Evolutionary conservation across 2,329 filamentous ascomycete genomes (phyloP), one percentile per base, ranked within the genome.

Genomic region (Phaeosphaeriaceae sp.): DNA sequence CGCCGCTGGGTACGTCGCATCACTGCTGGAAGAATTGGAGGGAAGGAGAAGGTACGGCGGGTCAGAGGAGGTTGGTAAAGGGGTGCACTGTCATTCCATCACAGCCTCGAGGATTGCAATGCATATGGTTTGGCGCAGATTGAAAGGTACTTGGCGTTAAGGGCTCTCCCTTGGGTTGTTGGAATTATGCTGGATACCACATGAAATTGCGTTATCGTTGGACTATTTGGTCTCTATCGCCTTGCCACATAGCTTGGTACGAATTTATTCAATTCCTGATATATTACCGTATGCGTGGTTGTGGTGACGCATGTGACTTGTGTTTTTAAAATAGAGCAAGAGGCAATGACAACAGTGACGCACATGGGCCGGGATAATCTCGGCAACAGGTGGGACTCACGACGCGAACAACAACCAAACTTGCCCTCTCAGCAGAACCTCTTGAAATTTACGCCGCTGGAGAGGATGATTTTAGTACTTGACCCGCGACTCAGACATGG

Each of bases 401-500:
- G 53, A 54, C 54, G 53, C 52, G 52, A 54, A 56, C 58, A 52
- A 58, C 23, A 36, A 42, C 56, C 47, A 48, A 52, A 47, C 53
- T 54, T 60, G 59, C 58, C 60, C 60, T 53, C 47, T 46, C 44
- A 34, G 49, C 44, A 58, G 43, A 55, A 50, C 50, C 51, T 47
- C 51, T 45, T 43, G 52, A 39, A 60, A 52, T 52, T 53, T 58
- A 50, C 59, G 42, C 58, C 52, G 58, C 56, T 52, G 52, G 59
- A 50, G 68, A 72, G 58, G 61, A 74, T 74, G 71, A 64, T 68
- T 73, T 54, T 71, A 62, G 54, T 54, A 60, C 59, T 56, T 58
- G 58, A 48, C 50, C 59, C 60, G 61, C 70, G 67, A 73, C 66
- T 60, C 59, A 67, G 76, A 66, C 60, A 87, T 87, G 84, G 77